Evolutionary conservation across 83 land plant species (phyloP), one percentile per base, ranked within the genome.

Genomic region (Picea abies): DNA sequence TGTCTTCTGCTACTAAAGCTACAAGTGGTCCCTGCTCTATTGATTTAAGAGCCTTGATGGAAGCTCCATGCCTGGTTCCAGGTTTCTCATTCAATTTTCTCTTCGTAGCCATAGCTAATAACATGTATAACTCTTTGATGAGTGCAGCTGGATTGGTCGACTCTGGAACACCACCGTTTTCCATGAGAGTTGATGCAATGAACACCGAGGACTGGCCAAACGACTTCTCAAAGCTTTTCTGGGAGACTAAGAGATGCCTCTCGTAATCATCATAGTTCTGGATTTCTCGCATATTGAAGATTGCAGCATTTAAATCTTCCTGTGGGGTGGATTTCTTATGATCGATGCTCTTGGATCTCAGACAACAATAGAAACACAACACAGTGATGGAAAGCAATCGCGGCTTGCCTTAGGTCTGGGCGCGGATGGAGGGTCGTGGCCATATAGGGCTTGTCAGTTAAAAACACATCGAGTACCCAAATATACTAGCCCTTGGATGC

Each of bases 401-500:
- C 68, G 26, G 22, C 26, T n/a, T 3, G 10, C 11, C 69, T 94
- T 90, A 82, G 87, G 79, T 52, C 91, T 93, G 70, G 89, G 95
- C 5, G 89, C 83, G 12, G 82, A 84, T 14, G 96, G 96, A 14
- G 96, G 95, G 75, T 89, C 95, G 80, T 94, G 92, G 26, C 96
- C 96, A 79, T 94, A 94, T 67, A 94, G 82, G 58, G 96, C 96
- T 83, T 90, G 96, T 63, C 96, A 64, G 78, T 92, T 92, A 89
- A 94, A 94, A 79, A 86, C 89, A 83, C 95, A 92, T 4, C 96
- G 95, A 1, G 96, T 94, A 56, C 96, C 96, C 8, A 94, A 95
- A 79, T 94, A 94, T 10, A 94, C 95, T 9, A 95, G 96, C 0
- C 96, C 96, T 84, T 94, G 96, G 22, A 94, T 87, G 14, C 96